Conservation (phyloP, 257 asterid species). For the Phtheirospermum japonicum region DNA sequence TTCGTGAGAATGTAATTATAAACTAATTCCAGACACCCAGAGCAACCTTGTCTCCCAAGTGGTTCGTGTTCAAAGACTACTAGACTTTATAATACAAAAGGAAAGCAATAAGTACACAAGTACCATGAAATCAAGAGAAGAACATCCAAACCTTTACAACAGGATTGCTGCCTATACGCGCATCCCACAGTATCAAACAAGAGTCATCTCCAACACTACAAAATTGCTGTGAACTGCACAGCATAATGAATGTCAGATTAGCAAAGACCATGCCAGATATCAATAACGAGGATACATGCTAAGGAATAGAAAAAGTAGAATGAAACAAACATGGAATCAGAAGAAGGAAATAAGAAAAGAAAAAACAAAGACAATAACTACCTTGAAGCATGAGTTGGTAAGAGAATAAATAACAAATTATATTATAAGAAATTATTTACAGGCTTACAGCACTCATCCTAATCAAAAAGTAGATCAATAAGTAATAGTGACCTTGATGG, state of each 20-base stretch:
- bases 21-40: not conserved
- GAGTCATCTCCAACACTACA: conserved; percentile 99
- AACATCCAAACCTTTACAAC: conserved; percentile 62
- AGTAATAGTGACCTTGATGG: conserved; percentile 71
- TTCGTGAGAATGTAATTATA: not conserved
- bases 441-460: not conserved
- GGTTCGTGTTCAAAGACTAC: not conserved
- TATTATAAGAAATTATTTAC: not conserved
- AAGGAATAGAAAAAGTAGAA: conserved; percentile 9
- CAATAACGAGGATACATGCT: not conserved
- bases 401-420: not conserved
- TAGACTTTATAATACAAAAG: not conserved
- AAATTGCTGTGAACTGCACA: conserved; percentile 87
- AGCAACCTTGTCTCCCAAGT: not conserved
- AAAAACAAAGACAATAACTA: conserved; percentile 7
- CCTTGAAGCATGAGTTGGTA: conserved; percentile 6
- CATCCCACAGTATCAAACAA: conserved; percentile 95
- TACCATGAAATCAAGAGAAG: conserved; percentile 23
- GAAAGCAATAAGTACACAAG: conserved; percentile 12
- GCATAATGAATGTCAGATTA: conserved; percentile 25
- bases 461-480: not conserved
- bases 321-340: conserved; percentile 4
- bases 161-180: conserved; percentile 71
- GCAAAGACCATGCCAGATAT: conserved; percentile 28
- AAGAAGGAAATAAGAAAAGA: not conserved